A percentile compares a stretch with the other conserved stretches of the same genome.
Evolutionary conservation across 148 eudicot genomes (phyloP).

Genomic region (Tetragonia tetragonoides): DNA sequence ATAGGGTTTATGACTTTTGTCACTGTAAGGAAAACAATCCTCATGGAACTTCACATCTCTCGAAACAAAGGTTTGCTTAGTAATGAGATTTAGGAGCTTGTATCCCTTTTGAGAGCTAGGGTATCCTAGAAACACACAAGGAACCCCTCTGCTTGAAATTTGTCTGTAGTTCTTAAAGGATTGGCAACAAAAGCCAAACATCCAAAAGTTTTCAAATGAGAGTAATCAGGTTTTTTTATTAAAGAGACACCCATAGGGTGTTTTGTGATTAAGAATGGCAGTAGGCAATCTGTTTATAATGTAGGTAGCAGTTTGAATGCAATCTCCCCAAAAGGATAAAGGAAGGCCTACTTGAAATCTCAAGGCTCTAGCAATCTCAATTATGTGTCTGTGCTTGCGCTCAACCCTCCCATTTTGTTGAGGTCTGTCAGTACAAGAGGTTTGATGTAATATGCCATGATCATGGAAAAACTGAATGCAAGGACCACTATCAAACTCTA

Average conservation of each 20-base stretch:
- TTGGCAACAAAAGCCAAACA: not conserved
- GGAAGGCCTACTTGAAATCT: not conserved
- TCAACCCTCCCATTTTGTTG: not conserved
- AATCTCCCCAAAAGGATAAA: not conserved
- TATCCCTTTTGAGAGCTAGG: not conserved
- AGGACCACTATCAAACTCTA: not conserved
- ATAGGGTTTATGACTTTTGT: not conserved
- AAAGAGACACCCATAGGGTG: not conserved
- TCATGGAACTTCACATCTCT: not conserved
- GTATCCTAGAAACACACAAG: not conserved
- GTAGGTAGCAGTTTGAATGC: not conserved
- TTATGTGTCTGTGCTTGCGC: not conserved
- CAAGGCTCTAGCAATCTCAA: not conserved
- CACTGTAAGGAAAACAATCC: not conserved
- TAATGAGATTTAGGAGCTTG: not conserved
- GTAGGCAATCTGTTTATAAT: not conserved
- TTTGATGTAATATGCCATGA: not conserved
- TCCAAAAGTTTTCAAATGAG: not conserved
- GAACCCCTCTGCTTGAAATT: not conserved
- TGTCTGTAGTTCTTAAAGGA: not conserved
- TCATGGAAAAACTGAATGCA: not conserved
- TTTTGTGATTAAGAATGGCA: not conserved
- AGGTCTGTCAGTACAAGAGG: not conserved
- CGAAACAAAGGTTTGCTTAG: not conserved
- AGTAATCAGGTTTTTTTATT: not conserved